Evolutionary conservation across 306 rosid species (phyloP), one percentile per base, ranked within the genome.

Genomic region (Luffa aegyptiaca): DNA sequence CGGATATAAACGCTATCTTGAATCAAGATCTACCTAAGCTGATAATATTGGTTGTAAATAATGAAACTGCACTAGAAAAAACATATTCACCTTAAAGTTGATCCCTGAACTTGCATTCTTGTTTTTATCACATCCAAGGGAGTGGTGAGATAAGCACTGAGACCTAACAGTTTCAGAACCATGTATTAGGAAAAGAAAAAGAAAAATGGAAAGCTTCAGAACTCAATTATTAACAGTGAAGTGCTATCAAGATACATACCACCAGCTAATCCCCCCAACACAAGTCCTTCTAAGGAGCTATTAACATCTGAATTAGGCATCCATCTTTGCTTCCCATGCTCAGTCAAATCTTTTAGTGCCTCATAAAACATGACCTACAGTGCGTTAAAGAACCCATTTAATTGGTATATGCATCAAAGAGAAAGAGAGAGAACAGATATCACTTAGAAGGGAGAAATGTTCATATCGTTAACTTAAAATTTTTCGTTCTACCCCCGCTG

Each of bases 91-190:
- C 97, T 91, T 63, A 88, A 63, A 56, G 89, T 82, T 31, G 97
- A 88, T 83, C 97, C 95, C 80, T 93, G 97, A 66, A 93, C 93
- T 86, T 93, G 98, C 84, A 93, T 75, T 83, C 97, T 88, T 76
- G 98, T 93, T 88, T 93, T 91, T 83, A 91, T 80, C 39, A 90
- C 97, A 83, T 93, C 98, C 84, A 93, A 81, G 76, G 98, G 98
- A 82, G 98, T 93, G 49, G 98, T 91, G 75, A 93, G 93, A 84
- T 90, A 93, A 31, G 97, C 93, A 36, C 98, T 88, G 57, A 90
- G 84, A 76, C 97, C 97, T 93, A 90, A 70, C 86, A 31, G 80
- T 57, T 65, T 75, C 56, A 57, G 72, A 82, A 55, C 57, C 46
- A 81, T 56, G 80, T 66, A 70, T 83, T 37, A 10, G 44, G 44